These are phyloP conservation scores for Trichoderma reesei DNA, from an alignment of 495 filamentous ascomycete species.

Conservation along the genomic window DNA sequence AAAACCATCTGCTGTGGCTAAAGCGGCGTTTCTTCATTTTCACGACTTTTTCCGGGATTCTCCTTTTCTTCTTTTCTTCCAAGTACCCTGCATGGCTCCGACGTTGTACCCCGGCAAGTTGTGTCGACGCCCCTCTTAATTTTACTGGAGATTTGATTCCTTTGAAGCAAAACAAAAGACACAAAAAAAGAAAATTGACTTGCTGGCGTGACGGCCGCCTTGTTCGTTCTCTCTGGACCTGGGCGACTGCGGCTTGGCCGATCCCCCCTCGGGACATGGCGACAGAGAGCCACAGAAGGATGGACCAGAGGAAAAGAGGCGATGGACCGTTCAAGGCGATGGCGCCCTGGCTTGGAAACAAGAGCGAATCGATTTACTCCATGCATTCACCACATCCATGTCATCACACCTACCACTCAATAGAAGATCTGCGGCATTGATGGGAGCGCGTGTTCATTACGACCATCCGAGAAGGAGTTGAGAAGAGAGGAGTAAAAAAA, in stretches of 20 bases:
- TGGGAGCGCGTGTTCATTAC: not conserved
- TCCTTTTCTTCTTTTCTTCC: no score
- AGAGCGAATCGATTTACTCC: slow-evolving; percentile 3
- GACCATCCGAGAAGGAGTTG: slow-evolving; percentile 4
- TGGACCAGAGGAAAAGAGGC: not conserved
- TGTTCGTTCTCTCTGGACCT: not conserved
- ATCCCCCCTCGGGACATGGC: not conserved
- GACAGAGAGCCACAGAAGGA: not conserved
- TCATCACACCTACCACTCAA: slow-evolving; percentile 5
- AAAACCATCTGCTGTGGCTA: slow-evolving; percentile 76
- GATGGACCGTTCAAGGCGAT: not conserved
- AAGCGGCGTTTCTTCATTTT: slow-evolving; percentile 17
- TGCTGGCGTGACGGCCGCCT: not conserved
- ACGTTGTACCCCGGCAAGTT: slow-evolving; percentile 1
- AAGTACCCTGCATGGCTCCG: not conserved
- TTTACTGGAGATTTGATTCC: not conserved
- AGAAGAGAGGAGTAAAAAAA: not conserved
- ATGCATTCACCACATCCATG: slow-evolving; percentile 2
- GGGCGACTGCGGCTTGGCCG: not conserved
- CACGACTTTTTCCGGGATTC: not conserved
- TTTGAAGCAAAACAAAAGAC: no score
- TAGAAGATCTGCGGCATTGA: slow-evolving; percentile 3
- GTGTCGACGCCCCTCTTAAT: slow-evolving; percentile 5
- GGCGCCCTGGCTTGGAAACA: not conserved
- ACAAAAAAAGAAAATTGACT: not conserved